Conservation (phyloP, 2,329 filamentous ascomycete genomes). For the Botrytis byssoidea region DNA sequence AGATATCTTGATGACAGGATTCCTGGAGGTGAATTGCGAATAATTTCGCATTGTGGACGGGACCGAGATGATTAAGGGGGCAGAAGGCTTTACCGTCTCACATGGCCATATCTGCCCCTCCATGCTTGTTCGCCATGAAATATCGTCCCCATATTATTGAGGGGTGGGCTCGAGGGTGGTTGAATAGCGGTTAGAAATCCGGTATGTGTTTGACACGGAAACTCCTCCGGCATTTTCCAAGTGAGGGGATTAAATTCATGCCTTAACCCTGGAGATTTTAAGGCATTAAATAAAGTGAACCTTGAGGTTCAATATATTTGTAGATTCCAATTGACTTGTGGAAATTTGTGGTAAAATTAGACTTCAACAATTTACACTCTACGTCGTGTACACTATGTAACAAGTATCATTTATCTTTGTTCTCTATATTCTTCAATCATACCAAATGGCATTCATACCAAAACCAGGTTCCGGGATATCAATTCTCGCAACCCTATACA, state of each 20-base stretch:
- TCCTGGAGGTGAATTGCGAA: neutral
- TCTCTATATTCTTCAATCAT: conserved; percentile 55
- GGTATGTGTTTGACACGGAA: conserved; percentile 1
- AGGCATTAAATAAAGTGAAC: neutral
- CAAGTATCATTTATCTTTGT: neutral
- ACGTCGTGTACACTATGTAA: neutral
- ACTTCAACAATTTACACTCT: neutral
- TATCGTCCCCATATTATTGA: conserved; percentile 9
- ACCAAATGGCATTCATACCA: conserved; percentile 97
- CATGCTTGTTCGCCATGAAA: neutral
- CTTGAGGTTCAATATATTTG: neutral
- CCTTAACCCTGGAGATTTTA: neutral
- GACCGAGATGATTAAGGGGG: neutral
- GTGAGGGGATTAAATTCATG: neutral
- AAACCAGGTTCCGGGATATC: conserved; percentile 85
- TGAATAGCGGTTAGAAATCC: conserved; percentile 4
- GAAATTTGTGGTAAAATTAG: neutral
- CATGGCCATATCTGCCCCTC: conserved; percentile 14
- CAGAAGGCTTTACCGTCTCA: conserved; percentile 20
- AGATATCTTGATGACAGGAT: neutral
- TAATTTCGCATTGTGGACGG: neutral
- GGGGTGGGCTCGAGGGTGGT: neutral
- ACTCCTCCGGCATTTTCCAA: conserved; percentile 6
- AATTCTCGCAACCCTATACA: conserved; percentile 72
- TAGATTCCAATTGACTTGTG: neutral